These are phyloP conservation scores for Cerioporus squamosus DNA, from an alignment of 1,284 basidiomycete genomes.

Conservation along the genomic window DNA sequence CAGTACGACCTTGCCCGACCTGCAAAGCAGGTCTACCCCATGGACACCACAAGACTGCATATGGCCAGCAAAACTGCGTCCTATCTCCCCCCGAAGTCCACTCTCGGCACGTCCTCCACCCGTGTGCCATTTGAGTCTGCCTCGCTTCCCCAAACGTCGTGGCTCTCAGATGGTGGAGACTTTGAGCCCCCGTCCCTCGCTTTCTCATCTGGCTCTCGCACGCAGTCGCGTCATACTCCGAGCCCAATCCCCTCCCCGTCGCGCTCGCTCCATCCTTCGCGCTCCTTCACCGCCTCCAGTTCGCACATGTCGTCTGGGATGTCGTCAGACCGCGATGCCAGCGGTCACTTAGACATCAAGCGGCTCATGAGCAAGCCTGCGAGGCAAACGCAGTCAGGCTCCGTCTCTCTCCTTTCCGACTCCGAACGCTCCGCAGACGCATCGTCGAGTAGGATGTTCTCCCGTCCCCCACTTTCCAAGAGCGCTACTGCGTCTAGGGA, in stretches of 20 bases:
- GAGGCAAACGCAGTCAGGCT: constrained; percentile 30
- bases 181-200: constrained; percentile 4
- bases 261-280: constrained; percentile 11
- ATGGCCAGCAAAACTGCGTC: constrained; percentile 16
- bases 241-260: constrained; percentile 14
- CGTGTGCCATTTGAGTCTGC: constrained; percentile 14
- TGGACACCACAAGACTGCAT: constrained; percentile 17
- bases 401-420: constrained; percentile 39
- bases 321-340: constrained; percentile 34
- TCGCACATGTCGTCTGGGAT: constrained; percentile 31
- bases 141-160: constrained; percentile 19
- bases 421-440: constrained; percentile 27
- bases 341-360: constrained; percentile 40
- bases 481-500: constrained; percentile 13
- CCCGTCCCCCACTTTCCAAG: constrained; percentile 7
- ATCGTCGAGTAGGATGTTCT: constrained; percentile 10
- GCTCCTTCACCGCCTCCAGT: constrained; percentile 21
- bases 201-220: constrained; percentile 10
- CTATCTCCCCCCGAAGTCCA: constrained; percentile 7
- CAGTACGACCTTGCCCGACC: constrained; percentile 21
- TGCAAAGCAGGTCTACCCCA: constrained; percentile 14
- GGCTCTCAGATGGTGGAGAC: constrained; percentile 19
- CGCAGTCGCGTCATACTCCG: constrained; percentile 17
- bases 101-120: constrained; percentile 6
- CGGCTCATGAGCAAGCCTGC: constrained; percentile 45